A percentile compares a stretch with the other conserved stretches of the same genome.
phyloP scores from a whole-genome alignment of 2,329 filamentous ascomycete genomes.

The Xylaria sp. region DNA sequence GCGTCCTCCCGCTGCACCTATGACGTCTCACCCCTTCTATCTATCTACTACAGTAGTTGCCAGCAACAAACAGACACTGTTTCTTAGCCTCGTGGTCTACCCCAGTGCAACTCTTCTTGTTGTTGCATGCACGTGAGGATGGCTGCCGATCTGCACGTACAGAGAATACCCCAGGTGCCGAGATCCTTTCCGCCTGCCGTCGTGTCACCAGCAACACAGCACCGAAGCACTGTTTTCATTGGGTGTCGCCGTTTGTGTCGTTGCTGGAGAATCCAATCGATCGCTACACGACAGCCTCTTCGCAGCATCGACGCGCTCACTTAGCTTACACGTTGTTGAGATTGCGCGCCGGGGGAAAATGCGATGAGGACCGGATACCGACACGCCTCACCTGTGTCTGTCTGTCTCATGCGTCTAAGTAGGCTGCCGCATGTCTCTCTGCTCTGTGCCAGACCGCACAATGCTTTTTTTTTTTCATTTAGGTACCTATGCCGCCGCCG shows the following conservation, averaged over 20 bases:
- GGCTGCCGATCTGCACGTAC: constrained; percentile 37
- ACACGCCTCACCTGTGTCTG: constrained; percentile 40
- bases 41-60: not conserved
- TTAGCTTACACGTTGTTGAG: constrained; percentile 35
- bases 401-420: constrained; percentile 17
- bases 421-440: constrained; percentile 21
- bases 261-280: constrained; percentile 41
- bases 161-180: constrained; percentile 29
- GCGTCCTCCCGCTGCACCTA: constrained; percentile 30
- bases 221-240: constrained; percentile 37
- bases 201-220: constrained; percentile 39
- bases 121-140: constrained; percentile 33
- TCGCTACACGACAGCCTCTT: constrained; percentile 46
- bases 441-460: constrained; percentile 8
- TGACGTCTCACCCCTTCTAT: constrained; percentile 21
- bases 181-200: constrained; percentile 39
- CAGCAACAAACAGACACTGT: constrained; percentile 33
- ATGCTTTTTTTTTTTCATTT: constrained; percentile 14
- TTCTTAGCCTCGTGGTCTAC: constrained; percentile 36
- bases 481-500: constrained; percentile 34
- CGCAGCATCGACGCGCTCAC: constrained; percentile 45
- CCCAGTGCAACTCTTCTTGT: constrained; percentile 24
- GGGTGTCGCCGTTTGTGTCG: constrained; percentile 47
- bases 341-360: constrained; percentile 35
- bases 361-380: constrained; percentile 37